Percentiles rank a stretch among this genome's conserved stretches.
Evolutionary conservation across 495 filamentous ascomycete genomes (phyloP).

Genomic region (Xylaria venustula): DNA sequence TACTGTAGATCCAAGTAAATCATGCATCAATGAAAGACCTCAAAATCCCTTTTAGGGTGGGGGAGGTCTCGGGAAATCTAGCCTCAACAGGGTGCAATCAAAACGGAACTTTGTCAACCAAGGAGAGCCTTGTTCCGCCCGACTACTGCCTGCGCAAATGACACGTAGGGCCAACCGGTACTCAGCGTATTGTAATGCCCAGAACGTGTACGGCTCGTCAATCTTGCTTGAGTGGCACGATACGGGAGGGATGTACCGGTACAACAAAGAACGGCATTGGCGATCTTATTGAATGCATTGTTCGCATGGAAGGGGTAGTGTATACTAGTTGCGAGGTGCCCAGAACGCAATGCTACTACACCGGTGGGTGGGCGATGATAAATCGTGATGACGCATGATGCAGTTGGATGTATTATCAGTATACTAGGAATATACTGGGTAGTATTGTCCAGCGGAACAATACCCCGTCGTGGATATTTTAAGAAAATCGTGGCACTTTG

Average conservation of each 20-base stretch:
- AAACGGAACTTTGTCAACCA: neutral
- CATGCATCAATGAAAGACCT: neutral
- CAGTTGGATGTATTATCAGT: too few relatives aligned
- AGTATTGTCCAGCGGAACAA: neutral
- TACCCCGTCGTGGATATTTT: constrained; percentile 12
- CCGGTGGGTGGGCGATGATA: constrained; percentile 8
- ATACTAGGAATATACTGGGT: neutral
- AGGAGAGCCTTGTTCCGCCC: neutral
- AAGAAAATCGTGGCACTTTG: constrained; percentile 6
- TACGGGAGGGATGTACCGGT: neutral
- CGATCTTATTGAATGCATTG: constrained; percentile 8
- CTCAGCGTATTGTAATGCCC: neutral
- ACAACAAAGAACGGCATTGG: neutral
- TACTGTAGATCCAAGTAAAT: neutral
- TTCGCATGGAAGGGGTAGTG: constrained; percentile 8
- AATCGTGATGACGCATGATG: constrained; percentile 10
- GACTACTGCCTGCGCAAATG: neutral
- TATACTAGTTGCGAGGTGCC: neutral
- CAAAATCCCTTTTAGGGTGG: neutral
- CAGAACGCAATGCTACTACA: neutral
- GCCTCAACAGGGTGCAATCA: neutral
- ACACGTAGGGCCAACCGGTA: neutral
- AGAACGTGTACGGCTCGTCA: neutral
- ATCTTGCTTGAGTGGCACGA: neutral
- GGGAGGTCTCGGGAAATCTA: neutral